Evolutionary conservation across 108 stramenopile genomes (phyloP).

Genomic region (Stephanodiscus minutulus): DNA sequence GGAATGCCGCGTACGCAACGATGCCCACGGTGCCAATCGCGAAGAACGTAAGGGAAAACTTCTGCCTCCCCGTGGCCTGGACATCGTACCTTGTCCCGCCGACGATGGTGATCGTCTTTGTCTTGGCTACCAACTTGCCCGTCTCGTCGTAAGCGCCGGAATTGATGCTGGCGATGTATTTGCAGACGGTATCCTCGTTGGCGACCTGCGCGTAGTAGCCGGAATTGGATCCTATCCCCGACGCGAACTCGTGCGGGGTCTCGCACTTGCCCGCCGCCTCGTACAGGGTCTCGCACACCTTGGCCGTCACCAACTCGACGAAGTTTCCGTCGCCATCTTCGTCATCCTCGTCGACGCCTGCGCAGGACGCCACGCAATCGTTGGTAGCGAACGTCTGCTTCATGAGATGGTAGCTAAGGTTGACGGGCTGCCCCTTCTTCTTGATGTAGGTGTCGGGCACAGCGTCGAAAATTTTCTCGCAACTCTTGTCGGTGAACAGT

Average conservation of each 20-base stretch:
- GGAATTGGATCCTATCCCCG: constrained; percentile 46
- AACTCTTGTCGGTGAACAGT: constrained; percentile 76
- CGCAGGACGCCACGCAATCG: constrained; percentile 66
- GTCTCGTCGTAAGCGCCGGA: constrained; percentile 44
- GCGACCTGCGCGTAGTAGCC: constrained; percentile 62
- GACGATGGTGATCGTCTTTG: neutral
- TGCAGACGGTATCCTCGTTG: constrained; percentile 74
- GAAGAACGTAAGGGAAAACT: constrained; percentile 82
- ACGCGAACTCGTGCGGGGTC: constrained; percentile 61
- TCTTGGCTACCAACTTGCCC: constrained; percentile 40
- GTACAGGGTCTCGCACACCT: constrained; percentile 77
- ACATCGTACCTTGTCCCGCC: constrained; percentile 37
- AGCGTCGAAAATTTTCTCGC: constrained; percentile 53
- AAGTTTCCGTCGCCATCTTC: constrained; percentile 18
- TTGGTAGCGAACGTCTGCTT: constrained; percentile 70
- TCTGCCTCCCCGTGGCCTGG: constrained; percentile 72
- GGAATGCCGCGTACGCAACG: constrained; percentile 71
- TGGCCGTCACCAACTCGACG: constrained; percentile 37
- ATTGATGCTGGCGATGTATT: constrained; percentile 47
- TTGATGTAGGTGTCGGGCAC: constrained; percentile 76
- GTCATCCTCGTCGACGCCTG: constrained; percentile 26
- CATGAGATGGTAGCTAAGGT: constrained; percentile 80
- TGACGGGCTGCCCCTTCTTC: constrained; percentile 60
- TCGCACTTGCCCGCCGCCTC: constrained; percentile 84
- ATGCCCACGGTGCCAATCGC: constrained; percentile 73